Conservation (phyloP, 179 eudicot genomes). For the Patellifolia procumbens region DNA sequence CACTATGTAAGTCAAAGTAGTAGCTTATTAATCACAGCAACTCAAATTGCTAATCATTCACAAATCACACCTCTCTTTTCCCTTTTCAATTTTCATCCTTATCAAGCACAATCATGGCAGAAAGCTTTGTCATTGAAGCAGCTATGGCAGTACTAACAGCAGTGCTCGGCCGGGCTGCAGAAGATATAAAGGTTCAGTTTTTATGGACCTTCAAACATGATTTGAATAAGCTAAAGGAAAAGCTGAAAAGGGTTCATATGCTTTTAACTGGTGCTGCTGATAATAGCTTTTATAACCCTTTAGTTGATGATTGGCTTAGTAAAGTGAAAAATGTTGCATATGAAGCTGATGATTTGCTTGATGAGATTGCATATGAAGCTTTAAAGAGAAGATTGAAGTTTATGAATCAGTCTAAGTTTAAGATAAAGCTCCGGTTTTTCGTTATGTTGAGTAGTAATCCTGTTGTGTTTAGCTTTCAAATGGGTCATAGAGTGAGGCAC, state of each 20-base stretch:
- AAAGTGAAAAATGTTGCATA: conserved; percentile 19
- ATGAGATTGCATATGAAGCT: conserved; percentile 16
- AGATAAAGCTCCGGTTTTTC: not conserved
- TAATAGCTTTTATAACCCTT: not conserved
- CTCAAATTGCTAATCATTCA: not conserved
- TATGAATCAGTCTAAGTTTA: not conserved
- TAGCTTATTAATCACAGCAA: not conserved
- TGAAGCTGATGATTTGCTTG: conserved; percentile 29
- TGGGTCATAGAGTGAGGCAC: conserved; percentile 8
- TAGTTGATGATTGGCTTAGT: conserved; percentile 24
- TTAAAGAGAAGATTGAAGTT: not conserved
- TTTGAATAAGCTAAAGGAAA: not conserved
- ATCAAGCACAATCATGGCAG: not conserved
- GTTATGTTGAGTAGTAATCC: conserved; percentile 7
- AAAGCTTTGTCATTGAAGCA: conserved; percentile 1
- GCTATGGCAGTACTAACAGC: conserved; percentile 5
- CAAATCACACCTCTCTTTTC: not conserved
- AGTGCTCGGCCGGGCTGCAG: not conserved
- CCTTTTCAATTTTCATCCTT: not conserved
- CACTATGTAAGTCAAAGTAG: not conserved
- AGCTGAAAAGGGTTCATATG: conserved; percentile 1
- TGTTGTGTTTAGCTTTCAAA: conserved; percentile 9
- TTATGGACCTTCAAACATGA: conserved; percentile 13
- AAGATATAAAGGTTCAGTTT: conserved; percentile 11
- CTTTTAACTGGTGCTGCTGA: conserved; percentile 4